These are phyloP conservation scores for Mesembryanthemum crystallinum DNA, from an alignment of 148 eudicot species.

Conservation along the genomic window DNA sequence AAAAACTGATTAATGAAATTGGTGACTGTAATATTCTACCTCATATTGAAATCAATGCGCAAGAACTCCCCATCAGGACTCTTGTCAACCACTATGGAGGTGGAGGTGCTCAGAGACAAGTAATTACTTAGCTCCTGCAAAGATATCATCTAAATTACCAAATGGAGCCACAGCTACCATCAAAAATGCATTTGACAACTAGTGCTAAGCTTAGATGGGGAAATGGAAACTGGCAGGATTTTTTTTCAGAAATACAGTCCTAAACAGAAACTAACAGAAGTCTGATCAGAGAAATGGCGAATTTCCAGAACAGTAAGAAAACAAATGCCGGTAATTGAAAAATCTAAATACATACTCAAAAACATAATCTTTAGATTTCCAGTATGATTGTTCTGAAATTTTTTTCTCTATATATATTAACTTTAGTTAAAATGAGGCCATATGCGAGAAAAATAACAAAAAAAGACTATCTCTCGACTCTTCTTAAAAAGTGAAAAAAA, in stretches of 20 bases:
- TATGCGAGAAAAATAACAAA: too few species aligned
- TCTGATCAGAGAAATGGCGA: too few species aligned
- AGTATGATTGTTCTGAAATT: too few species aligned
- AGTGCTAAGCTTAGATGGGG: not conserved
- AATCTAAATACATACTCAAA: too few species aligned
- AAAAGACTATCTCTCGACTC: too few species aligned
- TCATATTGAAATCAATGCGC: conserved; percentile 81
- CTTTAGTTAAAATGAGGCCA: not conserved
- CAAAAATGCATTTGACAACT: not conserved
- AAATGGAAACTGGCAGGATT: not conserved
- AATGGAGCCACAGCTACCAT: conserved; percentile 10
- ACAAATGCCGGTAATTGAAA: too few species aligned
- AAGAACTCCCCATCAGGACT: conserved; percentile 83
- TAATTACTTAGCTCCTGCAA: conserved; percentile 80
- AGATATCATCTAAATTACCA: conserved; percentile 18
- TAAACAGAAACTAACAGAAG: not conserved
- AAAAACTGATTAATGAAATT: conserved; percentile 2
- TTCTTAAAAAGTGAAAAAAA: not conserved
- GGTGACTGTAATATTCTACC: conserved; percentile 33
- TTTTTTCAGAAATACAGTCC: not conserved
- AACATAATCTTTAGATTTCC: too few species aligned
- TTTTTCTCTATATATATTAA: too few species aligned
- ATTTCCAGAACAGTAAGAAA: too few species aligned
- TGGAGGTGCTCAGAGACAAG: conserved; percentile 67
- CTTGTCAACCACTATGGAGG: conserved; percentile 77